These are phyloP conservation scores for Mortierella sp. DNA, from an alignment of 371 early-diverging fungal genomes.

Conservation along the genomic window DNA sequence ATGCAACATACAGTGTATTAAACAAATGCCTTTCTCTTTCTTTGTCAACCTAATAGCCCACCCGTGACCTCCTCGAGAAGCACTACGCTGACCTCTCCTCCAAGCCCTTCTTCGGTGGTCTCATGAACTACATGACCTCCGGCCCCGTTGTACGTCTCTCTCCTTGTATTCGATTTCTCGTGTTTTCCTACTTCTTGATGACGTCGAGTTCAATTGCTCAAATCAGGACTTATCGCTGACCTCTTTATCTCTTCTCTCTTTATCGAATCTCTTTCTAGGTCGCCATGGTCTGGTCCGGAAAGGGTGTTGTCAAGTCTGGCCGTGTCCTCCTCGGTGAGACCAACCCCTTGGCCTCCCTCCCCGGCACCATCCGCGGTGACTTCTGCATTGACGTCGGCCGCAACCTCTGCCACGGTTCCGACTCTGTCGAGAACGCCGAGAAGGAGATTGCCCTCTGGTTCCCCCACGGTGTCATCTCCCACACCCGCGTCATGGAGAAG, in stretches of 20 bases:
- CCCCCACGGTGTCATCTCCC: conserved; percentile 80
- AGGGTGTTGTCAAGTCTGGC: conserved; percentile 97
- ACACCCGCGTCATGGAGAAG: conserved; percentile 73
- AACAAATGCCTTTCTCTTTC: background rate
- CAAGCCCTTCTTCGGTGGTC: conserved; percentile 97
- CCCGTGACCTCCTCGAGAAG: conserved; percentile 85
- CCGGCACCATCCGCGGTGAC: conserved; percentile 99
- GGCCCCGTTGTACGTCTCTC: conserved; percentile 85
- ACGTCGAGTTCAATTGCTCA: background rate
- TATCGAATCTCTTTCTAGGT: conserved; percentile 49
- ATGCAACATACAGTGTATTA: conserved; percentile 7
- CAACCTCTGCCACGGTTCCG: conserved; percentile 99
- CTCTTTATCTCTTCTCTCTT: too few species aligned
- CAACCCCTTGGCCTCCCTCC: conserved; percentile 92
- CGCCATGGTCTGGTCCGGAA: conserved; percentile 97
- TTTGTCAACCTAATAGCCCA: conserved; percentile 64
- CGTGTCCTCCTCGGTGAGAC: conserved; percentile 97
- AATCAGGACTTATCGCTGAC: background rate
- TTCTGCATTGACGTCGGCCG: conserved; percentile 92
- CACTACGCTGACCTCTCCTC: conserved; percentile 96
- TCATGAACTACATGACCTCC: conserved; percentile 90
- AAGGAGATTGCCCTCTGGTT: conserved; percentile 98
- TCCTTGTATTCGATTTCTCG: background rate
- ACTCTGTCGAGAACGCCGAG: conserved; percentile 97
- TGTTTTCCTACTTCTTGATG: background rate